Evolutionary conservation across 257 asterid species (phyloP), one percentile per base, ranked within the genome.

Genomic region (Parsonsia alboflavescens): DNA sequence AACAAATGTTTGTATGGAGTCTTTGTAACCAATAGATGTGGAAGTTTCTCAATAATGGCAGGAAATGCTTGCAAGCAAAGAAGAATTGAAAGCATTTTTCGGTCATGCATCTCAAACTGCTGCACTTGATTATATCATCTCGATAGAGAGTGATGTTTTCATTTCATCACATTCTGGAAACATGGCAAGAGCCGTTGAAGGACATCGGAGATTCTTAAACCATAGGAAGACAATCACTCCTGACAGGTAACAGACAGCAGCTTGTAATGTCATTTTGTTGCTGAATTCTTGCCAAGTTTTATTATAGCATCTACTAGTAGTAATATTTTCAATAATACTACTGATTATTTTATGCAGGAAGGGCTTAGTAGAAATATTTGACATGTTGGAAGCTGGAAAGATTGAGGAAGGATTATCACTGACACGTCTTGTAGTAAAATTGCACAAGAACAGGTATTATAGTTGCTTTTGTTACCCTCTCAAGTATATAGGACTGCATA

Each of bases 141-240:
- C 97, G 12, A 22, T 89, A 74, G 98, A 90, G 77, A 88, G 97
- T 78, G 97, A 94, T 53, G 87, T 94, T 77, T 94, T 94, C 69
- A 58, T 92, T 80, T 95, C 98, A 44, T 91, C 98, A 48, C 93
- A 94, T 79, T 88, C 94, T 10, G 98, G 98, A 66, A 90, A 92
- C 86, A 94, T 94, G 98, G 98, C 98, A 75, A 90, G 90, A 83
- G 81, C 87, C 44, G 97, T 94, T 75, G 98, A 94, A 84, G 98
- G 98, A 67, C 97, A 94, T 88, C 90, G 97, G 13, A 84, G 97
- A 82, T 91, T 89, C 83, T 80, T 89, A 72, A 92, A 96, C 78
- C 97, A 91, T 72, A 84, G 86, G 41, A 90, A 86, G 82, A 90
- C 98, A 62, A 86, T 89, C 71, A 90, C 96, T 81, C 98, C 97